A percentile compares a stretch with the other conserved stretches of the same genome.
phyloP scores from a whole-genome alignment of 1,284 basidiomycete species.

The Trichosporon sp. region DNA sequence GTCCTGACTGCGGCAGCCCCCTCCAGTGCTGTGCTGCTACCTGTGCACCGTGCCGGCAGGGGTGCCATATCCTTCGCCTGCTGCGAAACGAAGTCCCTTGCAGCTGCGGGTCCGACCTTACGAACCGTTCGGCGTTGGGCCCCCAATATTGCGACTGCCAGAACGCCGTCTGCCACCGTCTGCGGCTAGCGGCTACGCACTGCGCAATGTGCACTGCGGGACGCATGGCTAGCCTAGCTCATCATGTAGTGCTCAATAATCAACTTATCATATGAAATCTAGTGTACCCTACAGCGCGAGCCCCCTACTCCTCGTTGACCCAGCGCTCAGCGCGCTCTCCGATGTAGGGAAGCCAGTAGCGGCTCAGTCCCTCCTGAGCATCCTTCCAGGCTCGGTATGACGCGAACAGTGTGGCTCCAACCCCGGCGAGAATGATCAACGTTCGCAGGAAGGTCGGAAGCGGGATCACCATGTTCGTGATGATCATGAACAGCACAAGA shows the following conservation, averaged over 20 bases:
- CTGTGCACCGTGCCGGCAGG: no score
- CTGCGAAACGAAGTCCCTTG: not conserved
- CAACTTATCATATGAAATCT: not conserved
- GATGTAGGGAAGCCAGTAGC: constrained; percentile 63
- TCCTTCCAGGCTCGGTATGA: constrained; percentile 61
- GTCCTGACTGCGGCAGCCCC: not conserved
- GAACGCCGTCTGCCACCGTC: no score
- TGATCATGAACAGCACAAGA: constrained; percentile 59
- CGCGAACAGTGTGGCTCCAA: constrained; percentile 32
- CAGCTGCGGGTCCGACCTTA: not conserved
- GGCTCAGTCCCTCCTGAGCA: constrained; percentile 58
- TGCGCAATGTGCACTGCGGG: not conserved
- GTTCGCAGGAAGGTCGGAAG: constrained; percentile 46
- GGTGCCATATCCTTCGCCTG: no score
- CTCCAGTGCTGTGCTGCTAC: not conserved
- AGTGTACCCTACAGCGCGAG: not conserved
- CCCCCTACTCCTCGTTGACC: constrained; percentile 62
- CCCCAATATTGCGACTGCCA: not conserved
- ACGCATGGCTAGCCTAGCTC: not conserved
- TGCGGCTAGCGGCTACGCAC: no score
- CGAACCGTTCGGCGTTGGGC: not conserved
- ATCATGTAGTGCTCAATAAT: not conserved
- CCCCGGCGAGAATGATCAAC: constrained; percentile 29
- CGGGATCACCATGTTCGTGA: constrained; percentile 59
- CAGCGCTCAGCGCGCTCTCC: constrained; percentile 68